Conservation (phyloP, 2,329 filamentous ascomycete genomes). For the Arthrobotrys conoides region DNA sequence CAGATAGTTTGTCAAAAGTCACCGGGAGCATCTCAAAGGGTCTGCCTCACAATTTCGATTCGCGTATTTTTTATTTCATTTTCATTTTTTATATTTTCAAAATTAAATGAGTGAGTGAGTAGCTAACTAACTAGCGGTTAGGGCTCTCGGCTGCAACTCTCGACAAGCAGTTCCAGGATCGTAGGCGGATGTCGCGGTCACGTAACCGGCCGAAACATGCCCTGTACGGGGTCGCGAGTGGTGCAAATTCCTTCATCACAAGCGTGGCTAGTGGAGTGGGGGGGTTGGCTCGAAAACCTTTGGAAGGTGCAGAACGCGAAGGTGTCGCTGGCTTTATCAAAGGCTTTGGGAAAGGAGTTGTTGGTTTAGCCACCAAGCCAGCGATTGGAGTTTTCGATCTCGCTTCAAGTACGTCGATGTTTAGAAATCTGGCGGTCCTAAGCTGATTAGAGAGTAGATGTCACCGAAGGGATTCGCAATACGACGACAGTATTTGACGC, state of each 20-base stretch:
- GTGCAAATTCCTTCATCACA: slow-evolving; percentile 93
- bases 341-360: slow-evolving; percentile 92
- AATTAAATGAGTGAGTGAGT: too few relatives aligned
- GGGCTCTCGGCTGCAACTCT: slow-evolving; percentile 91
- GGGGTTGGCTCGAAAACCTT: slow-evolving; percentile 89
- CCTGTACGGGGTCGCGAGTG: slow-evolving; percentile 93
- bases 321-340: slow-evolving; percentile 96
- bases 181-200: slow-evolving; percentile 90
- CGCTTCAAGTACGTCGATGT: slow-evolving; percentile 76
- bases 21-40: slow-evolving; percentile 96
- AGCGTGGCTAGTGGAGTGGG: slow-evolving; percentile 94
- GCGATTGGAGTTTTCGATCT: slow-evolving; percentile 97
- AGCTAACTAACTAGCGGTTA: too few relatives aligned
- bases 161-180: slow-evolving; percentile 98
- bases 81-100: too few relatives aligned
- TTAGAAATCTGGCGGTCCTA: not conserved
- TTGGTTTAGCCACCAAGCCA: slow-evolving; percentile 96
- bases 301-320: slow-evolving; percentile 96
- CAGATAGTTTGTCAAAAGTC: slow-evolving; percentile 96
- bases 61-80: too few relatives aligned
- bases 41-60: slow-evolving; percentile 32
- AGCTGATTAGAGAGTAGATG: slow-evolving; percentile 69
- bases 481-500: slow-evolving; percentile 98
- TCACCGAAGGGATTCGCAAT: slow-evolving; percentile 97
- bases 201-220: slow-evolving; percentile 97